These are phyloP conservation scores for Colletotrichum truncatum DNA, from an alignment of 2,329 filamentous ascomycete genomes.

Conservation along the genomic window DNA sequence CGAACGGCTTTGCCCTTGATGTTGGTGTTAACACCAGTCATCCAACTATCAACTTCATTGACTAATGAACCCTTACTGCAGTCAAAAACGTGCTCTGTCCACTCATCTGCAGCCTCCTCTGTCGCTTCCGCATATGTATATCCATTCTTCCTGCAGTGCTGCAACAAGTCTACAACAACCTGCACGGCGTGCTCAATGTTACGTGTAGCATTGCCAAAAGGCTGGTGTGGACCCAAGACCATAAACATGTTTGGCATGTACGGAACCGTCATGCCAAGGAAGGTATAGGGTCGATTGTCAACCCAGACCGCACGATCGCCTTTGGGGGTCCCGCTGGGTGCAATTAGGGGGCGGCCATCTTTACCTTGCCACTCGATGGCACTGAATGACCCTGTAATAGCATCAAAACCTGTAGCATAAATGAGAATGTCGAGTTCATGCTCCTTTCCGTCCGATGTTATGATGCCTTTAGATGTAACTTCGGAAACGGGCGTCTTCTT, in stretches of 20 bases:
- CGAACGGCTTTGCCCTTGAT: conserved; percentile 54
- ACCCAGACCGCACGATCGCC: conserved; percentile 43
- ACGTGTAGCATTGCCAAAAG: conserved; percentile 52
- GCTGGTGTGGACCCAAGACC: conserved; percentile 53
- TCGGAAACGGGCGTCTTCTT: conserved; percentile 58
- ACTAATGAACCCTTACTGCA: conserved; percentile 53
- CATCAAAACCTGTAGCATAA: conserved; percentile 32
- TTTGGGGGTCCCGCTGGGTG: conserved; percentile 7
- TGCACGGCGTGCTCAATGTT: conserved; percentile 52
- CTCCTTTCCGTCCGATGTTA: conserved; percentile 57
- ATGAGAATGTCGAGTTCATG: conserved; percentile 51
- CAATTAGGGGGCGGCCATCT: conserved; percentile 27
- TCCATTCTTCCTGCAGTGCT: conserved; percentile 40
- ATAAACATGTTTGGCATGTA: conserved; percentile 59
- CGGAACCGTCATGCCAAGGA: conserved; percentile 50
- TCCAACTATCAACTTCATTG: conserved; percentile 62
- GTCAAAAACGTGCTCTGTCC: conserved; percentile 58
- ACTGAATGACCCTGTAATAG: conserved; percentile 38
- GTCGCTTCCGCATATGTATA: conserved; percentile 50
- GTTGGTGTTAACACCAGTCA: conserved; percentile 64
- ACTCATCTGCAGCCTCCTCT: conserved; percentile 45
- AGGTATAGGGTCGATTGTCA: conserved; percentile 44
- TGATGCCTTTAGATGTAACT: conserved; percentile 52
- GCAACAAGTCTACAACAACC: conserved; percentile 46
- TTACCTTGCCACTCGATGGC: conserved; percentile 44